Conservation (phyloP, 2,329 filamentous ascomycete species). For the Thelonectria olida region DNA sequence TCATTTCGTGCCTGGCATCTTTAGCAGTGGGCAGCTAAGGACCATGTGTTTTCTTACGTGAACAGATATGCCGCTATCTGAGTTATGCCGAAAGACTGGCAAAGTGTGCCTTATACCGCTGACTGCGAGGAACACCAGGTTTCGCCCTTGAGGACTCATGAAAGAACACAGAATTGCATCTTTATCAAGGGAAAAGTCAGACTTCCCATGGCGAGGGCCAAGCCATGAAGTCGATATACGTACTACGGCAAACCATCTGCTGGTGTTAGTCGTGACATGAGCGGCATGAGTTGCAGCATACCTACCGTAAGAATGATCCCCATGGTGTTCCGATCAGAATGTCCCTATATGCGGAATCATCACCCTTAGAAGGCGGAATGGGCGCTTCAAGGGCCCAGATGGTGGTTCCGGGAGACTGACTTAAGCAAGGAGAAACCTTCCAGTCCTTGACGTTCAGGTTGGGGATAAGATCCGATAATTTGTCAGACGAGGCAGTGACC, state of each 20-base stretch:
- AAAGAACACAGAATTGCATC: conserved; percentile 84
- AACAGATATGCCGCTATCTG: conserved; percentile 72
- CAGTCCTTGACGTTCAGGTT: conserved; percentile 64
- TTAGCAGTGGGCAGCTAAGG: conserved; percentile 18
- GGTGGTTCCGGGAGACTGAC: conserved; percentile 74
- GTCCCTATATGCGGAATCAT: conserved; percentile 65
- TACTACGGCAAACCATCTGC: conserved; percentile 82
- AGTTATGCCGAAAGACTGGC: conserved; percentile 73
- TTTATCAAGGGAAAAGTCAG: conserved; percentile 74
- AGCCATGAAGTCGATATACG: conserved; percentile 86
- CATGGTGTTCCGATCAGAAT: conserved; percentile 71
- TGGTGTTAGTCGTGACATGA: conserved; percentile 4
- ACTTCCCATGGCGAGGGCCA: conserved; percentile 83
- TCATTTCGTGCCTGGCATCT: conserved; percentile 72
- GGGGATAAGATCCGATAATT: conserved; percentile 65
- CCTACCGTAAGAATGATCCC: conserved; percentile 61
- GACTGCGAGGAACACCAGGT: conserved; percentile 80
- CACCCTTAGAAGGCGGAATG: conserved; percentile 64
- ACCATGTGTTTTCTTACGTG: conserved; percentile 58
- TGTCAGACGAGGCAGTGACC: conserved; percentile 43
- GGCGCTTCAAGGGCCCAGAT: conserved; percentile 73
- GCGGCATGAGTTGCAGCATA: conserved; percentile 44
- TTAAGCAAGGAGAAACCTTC: conserved; percentile 61
- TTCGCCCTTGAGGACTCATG: conserved; percentile 73
- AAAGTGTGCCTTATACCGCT: conserved; percentile 78